phyloP scores from a whole-genome alignment of 495 filamentous ascomycete genomes.

The Talaromyces adpressus region DNA sequence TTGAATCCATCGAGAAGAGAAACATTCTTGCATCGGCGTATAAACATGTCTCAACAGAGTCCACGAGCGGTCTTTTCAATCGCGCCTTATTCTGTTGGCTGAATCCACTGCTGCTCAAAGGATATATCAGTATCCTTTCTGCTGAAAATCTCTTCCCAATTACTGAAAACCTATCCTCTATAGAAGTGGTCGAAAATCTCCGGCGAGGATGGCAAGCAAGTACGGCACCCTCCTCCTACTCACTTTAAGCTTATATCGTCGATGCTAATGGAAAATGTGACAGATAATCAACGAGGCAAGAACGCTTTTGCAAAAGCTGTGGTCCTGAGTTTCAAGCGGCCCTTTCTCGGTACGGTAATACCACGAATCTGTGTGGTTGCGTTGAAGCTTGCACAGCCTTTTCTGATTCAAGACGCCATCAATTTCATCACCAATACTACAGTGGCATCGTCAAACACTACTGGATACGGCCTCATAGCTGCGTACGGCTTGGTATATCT shows the following conservation, averaged over 20 bases:
- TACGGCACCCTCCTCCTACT: constrained; percentile 13
- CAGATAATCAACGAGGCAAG: not conserved
- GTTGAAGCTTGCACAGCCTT: constrained; percentile 50
- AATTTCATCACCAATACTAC: not conserved
- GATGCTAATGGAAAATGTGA: not conserved
- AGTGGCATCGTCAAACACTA: not conserved
- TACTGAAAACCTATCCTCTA: constrained; percentile 16
- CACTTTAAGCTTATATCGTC: not conserved
- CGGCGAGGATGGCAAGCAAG: not conserved
- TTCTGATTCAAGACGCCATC: constrained; percentile 36
- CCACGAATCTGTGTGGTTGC: constrained; percentile 41
- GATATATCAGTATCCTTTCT: constrained; percentile 25
- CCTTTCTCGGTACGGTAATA: constrained; percentile 18
- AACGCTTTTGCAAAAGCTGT: no score
- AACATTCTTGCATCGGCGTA: not conserved
- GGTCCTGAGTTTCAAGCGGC: no score
- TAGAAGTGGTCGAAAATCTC: constrained; percentile 3
- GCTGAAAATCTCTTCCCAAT: constrained; percentile 24
- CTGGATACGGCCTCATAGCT: constrained; percentile 58
- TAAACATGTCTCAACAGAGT: constrained; percentile 25
- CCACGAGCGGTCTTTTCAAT: constrained; percentile 33
- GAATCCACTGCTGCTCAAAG: constrained; percentile 27
- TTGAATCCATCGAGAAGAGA: not conserved
- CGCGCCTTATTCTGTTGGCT: constrained; percentile 38
- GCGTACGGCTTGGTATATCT: constrained; percentile 54